Conservation (phyloP, 306 rosid genomes). For the Malus domestica region ASM211411v1 NC_041803.1:18357501-18358000, state of each 20-base stretch:
- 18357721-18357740: constrained; percentile 37
- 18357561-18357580: too few relatives aligned
- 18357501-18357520: too few relatives aligned
- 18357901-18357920: constrained; percentile 83
- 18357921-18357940: constrained; percentile 87
- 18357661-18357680: not conserved
- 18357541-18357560: too few relatives aligned
- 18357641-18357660: not conserved
- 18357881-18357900: constrained; percentile 21
- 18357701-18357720: not conserved
- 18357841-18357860: constrained; percentile 6
- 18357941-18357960: constrained; percentile 97
- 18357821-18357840: constrained; percentile 10
- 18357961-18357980: constrained; percentile 8
- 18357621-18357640: not conserved
- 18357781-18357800: constrained; percentile 74
- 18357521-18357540: too few relatives aligned
- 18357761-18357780: constrained; percentile 82
- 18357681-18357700: not conserved
- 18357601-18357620: too few relatives aligned
- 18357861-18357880: not conserved
- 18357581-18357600: too few relatives aligned
- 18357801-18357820: constrained; percentile 55
- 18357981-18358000: not conserved
- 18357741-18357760: constrained; percentile 60